Base-by-base conservation (phyloP, 208 protist genomes). In the Crithidia bombi region DNA sequence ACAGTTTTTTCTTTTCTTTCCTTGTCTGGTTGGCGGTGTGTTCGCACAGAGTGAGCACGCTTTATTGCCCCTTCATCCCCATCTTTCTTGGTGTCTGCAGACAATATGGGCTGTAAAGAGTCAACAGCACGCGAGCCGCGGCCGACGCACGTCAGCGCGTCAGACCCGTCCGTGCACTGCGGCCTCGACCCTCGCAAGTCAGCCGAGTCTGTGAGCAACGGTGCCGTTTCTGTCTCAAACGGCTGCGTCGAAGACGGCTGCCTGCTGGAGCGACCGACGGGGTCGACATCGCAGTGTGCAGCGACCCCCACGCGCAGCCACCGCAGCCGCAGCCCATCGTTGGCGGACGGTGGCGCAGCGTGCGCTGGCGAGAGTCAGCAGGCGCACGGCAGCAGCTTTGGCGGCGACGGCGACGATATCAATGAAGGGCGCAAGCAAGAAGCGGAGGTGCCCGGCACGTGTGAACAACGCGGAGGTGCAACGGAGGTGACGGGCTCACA, bases 41-140 rank as follows among this genome's bases (percentile, higher is more conserved):
- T n/a, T n/a, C n/a, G n/a, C n/a, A n/a, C n/a, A n/a, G n/a, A n/a
- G n/a, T n/a, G n/a, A n/a, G n/a, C n/a, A n/a, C n/a, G n/a, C n/a
- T n/a, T n/a, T n/a, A n/a, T n/a, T n/a, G n/a, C n/a, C n/a, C n/a
- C n/a, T n/a, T n/a, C n/a, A n/a, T n/a, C n/a, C n/a, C n/a, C n/a
- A n/a, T n/a, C n/a, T n/a, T n/a, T n/a, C n/a, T n/a, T n/a, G n/a
- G n/a, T n/a, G n/a, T n/a, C n/a, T n/a, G n/a, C n/a, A n/a, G n/a
- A n/a, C n/a, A n/a, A n/a, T n/a, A 66, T 66, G 61, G 61, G 61
- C 35, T 66, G 61, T 46, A 66, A 44, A 0, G 61, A 33, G 21
- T 66, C 61, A 2, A 54, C 43, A 26, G 46, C 39, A 23, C 61
- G 61, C 23, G 5, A 30, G 33, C 46, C 61, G 19, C 61, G 7